These are phyloP conservation scores for Epichloe coenophiala DNA, from an alignment of 2,329 filamentous ascomycete species.

Conservation along the genomic window DNA sequence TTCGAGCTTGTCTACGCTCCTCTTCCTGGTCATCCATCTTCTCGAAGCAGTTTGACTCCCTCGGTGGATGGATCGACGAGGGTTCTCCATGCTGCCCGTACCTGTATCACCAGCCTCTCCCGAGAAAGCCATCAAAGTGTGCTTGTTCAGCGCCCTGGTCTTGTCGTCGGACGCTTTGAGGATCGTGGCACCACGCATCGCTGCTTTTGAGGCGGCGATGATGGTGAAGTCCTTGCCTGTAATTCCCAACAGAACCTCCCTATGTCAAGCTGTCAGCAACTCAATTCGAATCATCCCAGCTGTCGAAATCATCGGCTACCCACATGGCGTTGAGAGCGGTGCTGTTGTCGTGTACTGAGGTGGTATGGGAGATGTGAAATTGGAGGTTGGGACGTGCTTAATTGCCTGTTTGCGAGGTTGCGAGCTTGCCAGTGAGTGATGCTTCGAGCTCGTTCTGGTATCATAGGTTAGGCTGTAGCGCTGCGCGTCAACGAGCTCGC, in stretches of 20 bases:
- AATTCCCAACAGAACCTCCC: constrained; percentile 96
- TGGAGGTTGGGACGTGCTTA: constrained; percentile 1
- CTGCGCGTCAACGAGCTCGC: constrained; percentile 21
- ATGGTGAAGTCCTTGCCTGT: constrained; percentile 99
- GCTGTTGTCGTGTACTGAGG: constrained; percentile 1
- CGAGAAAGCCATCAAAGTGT: constrained; percentile 88
- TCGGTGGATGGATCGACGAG: background rate
- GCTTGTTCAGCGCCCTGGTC: constrained; percentile 81
- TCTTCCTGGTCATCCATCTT: background rate
- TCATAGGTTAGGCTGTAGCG: constrained; percentile 21
- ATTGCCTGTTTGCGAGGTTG: background rate
- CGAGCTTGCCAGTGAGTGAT: background rate
- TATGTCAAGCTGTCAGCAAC: constrained; percentile 23
- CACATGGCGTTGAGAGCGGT: constrained; percentile 4
- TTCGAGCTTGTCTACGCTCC: background rate
- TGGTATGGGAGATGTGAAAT: constrained; percentile 1
- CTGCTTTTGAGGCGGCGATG: constrained; percentile 92
- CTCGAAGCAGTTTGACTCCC: background rate
- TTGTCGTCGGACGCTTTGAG: constrained; percentile 95
- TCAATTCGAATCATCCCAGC: background rate
- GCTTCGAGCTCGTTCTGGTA: constrained; percentile 4
- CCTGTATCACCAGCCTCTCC: constrained; percentile 94
- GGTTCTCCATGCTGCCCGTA: constrained; percentile 25
- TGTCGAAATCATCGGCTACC: background rate
- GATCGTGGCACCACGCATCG: constrained; percentile 93